Base-by-base conservation (phyloP, 2,329 filamentous ascomycete species). In the Graphiopsis chlorocephala region DNA sequence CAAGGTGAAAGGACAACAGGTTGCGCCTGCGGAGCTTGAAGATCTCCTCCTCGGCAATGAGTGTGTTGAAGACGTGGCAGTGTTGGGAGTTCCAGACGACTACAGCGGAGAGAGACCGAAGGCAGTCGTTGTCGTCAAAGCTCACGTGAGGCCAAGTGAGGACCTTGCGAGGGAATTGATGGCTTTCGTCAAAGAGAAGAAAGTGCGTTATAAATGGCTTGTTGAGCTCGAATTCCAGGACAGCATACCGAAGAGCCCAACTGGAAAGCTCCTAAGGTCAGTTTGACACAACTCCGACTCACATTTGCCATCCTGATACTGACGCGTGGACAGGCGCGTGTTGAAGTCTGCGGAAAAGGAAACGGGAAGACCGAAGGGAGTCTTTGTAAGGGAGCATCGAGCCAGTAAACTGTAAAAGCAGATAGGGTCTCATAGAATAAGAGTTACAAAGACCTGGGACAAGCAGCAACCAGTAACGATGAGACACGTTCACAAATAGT, bases 181-280 rank as follows among this genome's bases (percentile, higher is more conserved):
- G 56, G 81, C 84, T 68, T 86, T 87, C 73, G 87, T 92, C 6
- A 82, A 85, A 72, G 82, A 85, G 57, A 87, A 86, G 76, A 89
- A 91, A 74, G 87, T 89, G 1, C 81, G 85, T n/a, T 86, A 90
- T 74, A 91, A 91, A 78, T 87, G 85, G 81, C 79, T 91, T 67
- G 85, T 84, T 72, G 88, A 64, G 84, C 78, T 90, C 2, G 85
- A 87, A 73, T 90, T 90, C 67, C 31, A 42, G 48, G n/a, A 45
- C 10, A 42, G 29, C n/a, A 62, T 62, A 45, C 47, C 60, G n/a
- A 62, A 62, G 47, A 62, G 60, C 14, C 60, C 60, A 26, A 62
- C 60, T 1, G 60, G 60, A 3, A 62, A 62, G 5, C 31, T 62
- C 1, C 23, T 62, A 11, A 45, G 38, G 38, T 45, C 10, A 20